Conservation (phyloP, 202 grass and related monocot genomes). For the Saccharum hybrid region DNA sequence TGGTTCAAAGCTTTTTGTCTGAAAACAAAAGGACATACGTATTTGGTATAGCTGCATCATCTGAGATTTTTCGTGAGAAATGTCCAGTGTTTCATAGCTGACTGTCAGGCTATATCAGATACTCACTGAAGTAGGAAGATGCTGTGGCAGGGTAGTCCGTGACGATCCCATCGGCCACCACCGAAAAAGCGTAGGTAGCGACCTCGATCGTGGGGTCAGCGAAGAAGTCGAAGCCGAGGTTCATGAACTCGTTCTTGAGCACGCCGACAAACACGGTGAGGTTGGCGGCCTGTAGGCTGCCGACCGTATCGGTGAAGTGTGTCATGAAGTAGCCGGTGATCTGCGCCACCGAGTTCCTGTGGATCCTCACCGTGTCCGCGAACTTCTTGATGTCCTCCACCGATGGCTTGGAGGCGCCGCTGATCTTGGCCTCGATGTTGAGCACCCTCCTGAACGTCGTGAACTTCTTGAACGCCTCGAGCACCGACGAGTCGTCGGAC, state of each 20-base stretch:
- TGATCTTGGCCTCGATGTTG: constrained; percentile 52
- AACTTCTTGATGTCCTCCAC: constrained; percentile 68
- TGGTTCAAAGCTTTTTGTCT: constrained; percentile 6
- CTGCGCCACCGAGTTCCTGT: constrained; percentile 52
- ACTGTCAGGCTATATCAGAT: not conserved
- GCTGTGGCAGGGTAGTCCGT: constrained; percentile 88
- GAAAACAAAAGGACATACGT: not conserved
- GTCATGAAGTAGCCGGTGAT: constrained; percentile 69
- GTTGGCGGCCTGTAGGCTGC: constrained; percentile 65
- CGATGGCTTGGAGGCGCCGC: constrained; percentile 57
- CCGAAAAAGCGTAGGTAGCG: constrained; percentile 51
- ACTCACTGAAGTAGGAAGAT: constrained; percentile 77
- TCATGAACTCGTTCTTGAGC: constrained; percentile 88
- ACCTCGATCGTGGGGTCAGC: constrained; percentile 84
- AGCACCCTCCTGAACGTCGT: constrained; percentile 60
- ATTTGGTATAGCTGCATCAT: not conserved
- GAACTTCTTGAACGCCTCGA: constrained; percentile 77
- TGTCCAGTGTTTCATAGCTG: constrained; percentile 7
- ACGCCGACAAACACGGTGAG: constrained; percentile 63
- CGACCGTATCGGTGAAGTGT: constrained; percentile 59
- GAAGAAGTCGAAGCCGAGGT: constrained; percentile 83
- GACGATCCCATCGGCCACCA: constrained; percentile 64
- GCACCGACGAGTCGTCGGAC: constrained; percentile 81
- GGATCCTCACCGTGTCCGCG: constrained; percentile 59
- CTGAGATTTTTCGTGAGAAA: constrained; percentile 3